phyloP scores from a whole-genome alignment of 139 green algal species.

The Penium margaritaceum region DNA sequence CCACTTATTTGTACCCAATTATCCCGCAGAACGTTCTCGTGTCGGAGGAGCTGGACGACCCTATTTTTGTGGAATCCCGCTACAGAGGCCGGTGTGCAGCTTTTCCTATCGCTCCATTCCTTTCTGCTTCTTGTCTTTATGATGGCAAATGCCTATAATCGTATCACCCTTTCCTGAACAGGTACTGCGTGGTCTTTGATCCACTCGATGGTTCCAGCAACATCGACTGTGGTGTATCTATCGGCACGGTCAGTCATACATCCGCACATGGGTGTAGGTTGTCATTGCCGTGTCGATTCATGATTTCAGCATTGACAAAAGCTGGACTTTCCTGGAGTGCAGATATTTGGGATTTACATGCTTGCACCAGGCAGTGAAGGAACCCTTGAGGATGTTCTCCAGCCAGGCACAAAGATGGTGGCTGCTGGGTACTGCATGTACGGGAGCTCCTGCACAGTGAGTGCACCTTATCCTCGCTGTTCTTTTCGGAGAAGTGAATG shows the following conservation, averaged over 20 bases:
- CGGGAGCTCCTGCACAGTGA: constrained; percentile 55
- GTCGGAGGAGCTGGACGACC: constrained; percentile 89
- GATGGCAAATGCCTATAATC: not conserved
- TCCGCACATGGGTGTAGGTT: not conserved
- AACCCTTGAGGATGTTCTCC: constrained; percentile 47
- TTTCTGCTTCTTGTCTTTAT: not conserved
- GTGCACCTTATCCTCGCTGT: not conserved
- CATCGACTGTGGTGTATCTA: constrained; percentile 84
- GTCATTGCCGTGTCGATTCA: too few species aligned
- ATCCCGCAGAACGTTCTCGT: constrained; percentile 78
- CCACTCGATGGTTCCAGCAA: constrained; percentile 92
- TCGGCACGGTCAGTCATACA: constrained; percentile 57
- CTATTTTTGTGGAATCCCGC: constrained; percentile 80
- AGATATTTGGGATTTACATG: constrained; percentile 90
- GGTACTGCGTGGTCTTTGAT: constrained; percentile 79
- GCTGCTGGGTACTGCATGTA: constrained; percentile 90
- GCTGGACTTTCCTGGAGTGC: not conserved
- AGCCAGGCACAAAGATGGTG: constrained; percentile 80
- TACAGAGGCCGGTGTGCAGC: constrained; percentile 83
- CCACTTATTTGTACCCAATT: too few species aligned
- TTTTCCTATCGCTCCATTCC: not conserved
- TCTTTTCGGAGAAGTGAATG: not conserved
- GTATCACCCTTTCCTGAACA: constrained; percentile 8
- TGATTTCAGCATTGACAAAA: not conserved
- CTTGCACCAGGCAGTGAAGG: constrained; percentile 4